These are phyloP conservation scores for Nigrospora osmanthi DNA, from an alignment of 2,329 filamentous ascomycete genomes.

Conservation along the genomic window DNA sequence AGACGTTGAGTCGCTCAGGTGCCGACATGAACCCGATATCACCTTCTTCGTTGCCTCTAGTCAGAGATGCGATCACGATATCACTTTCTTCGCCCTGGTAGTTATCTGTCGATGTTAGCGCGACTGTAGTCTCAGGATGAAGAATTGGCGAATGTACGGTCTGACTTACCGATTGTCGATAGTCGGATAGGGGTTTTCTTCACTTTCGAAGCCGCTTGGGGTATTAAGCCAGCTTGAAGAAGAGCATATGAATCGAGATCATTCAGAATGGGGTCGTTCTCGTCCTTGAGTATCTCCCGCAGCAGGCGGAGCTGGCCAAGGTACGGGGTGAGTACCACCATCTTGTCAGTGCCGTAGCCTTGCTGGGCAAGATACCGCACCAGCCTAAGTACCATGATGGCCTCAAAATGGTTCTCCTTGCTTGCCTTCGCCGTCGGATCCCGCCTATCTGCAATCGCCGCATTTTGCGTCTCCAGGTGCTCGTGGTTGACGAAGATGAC, in stretches of 20 bases:
- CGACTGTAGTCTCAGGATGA: conserved; percentile 1
- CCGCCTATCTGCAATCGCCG: conserved; percentile 34
- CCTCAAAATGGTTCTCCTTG: conserved; percentile 60
- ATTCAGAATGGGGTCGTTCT: conserved; percentile 59
- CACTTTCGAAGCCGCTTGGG: conserved; percentile 39
- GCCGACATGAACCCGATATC: conserved; percentile 66
- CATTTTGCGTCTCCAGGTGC: conserved; percentile 39
- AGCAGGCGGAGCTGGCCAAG: conserved; percentile 59
- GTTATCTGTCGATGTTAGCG: conserved; percentile 45
- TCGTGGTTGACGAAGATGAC: conserved; percentile 63
- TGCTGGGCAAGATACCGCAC: conserved; percentile 65
- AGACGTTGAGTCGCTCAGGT: conserved; percentile 60
- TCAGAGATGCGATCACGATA: conserved; percentile 62
- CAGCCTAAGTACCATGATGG: conserved; percentile 54
- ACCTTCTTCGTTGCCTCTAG: conserved; percentile 52
- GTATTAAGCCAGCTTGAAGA: conserved; percentile 53
- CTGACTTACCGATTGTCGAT: conserved; percentile 58
- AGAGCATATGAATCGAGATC: conserved; percentile 61
- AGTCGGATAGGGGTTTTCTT: conserved; percentile 47
- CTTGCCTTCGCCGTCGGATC: conserved; percentile 42
- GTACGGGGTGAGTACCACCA: conserved; percentile 67
- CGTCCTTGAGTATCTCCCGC: conserved; percentile 38
- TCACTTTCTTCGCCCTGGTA: conserved; percentile 74
- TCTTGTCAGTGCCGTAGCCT: conserved; percentile 55
- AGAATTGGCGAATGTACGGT: not conserved